A percentile compares a stretch with the other conserved stretches of the same genome.
Conservation (phyloP, 2,329 filamentous ascomycete genomes). For the Chrysoporthe puriensis region DNA sequence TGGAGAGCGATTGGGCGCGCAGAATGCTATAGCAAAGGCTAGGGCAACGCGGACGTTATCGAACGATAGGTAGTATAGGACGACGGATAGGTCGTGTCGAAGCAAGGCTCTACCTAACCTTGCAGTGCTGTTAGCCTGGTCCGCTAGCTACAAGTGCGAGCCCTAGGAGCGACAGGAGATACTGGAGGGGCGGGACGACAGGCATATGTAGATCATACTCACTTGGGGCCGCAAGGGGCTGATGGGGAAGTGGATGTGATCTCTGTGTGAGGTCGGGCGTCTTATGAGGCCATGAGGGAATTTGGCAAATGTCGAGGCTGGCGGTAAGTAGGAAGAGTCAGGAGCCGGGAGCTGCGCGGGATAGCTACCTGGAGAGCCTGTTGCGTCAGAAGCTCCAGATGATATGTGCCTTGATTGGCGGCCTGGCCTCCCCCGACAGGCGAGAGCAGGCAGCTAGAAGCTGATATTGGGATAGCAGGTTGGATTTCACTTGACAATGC, state of each 20-base stretch:
- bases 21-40: neutral
- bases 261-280: neutral
- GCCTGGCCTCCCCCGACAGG: neutral
- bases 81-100: neutral
- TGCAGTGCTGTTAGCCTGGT: slow-evolving; percentile 1
- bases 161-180: neutral
- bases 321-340: neutral
- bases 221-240: neutral
- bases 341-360: slow-evolving; percentile 12
- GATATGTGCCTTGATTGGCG: slow-evolving; percentile 22
- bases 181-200: neutral
- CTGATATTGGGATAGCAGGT: slow-evolving; percentile 13
- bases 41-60: neutral
- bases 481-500: slow-evolving; percentile 3
- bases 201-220: neutral
- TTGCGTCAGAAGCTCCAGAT: slow-evolving; percentile 28
- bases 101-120: neutral
- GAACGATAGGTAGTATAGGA: neutral
- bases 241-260: neutral
- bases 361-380: slow-evolving; percentile 21
- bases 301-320: neutral
- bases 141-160: neutral
- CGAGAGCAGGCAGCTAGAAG: neutral
- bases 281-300: neutral
- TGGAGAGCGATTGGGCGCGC: neutral